Evolutionary conservation across 192 early-diverging fungal genomes (phyloP).

Genomic region (Irineochytrium annulatum): DNA sequence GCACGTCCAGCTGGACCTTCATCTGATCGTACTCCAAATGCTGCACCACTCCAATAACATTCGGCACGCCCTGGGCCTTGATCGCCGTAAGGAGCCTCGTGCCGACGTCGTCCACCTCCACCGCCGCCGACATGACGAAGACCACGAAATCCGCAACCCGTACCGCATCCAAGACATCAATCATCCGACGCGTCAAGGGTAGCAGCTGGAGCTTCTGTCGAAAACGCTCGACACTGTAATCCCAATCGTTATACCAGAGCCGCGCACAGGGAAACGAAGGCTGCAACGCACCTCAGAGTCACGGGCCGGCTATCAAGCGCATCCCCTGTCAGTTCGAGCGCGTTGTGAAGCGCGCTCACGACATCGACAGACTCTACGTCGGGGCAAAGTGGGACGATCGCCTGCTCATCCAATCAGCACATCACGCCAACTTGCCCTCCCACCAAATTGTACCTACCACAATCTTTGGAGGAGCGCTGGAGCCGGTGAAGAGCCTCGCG

Average conservation of each 20-base stretch:
- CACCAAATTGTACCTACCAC: conserved; percentile 40
- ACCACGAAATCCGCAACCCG: conserved; percentile 91
- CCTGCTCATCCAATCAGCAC: conserved; percentile 25
- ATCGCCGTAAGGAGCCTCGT: conserved; percentile 77
- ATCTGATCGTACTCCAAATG: conserved; percentile 58
- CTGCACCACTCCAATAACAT: conserved; percentile 54
- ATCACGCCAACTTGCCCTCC: neutral
- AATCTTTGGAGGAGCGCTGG: conserved; percentile 80
- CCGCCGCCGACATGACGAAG: conserved; percentile 79
- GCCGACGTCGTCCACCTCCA: conserved; percentile 93
- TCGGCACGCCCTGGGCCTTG: conserved; percentile 82
- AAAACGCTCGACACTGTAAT: conserved; percentile 61
- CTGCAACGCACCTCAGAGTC: neutral
- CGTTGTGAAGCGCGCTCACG: conserved; percentile 42
- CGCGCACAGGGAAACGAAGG: neutral
- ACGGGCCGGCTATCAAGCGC: conserved; percentile 2
- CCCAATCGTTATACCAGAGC: conserved; percentile 20
- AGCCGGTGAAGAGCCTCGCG: conserved; percentile 81
- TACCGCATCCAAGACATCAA: conserved; percentile 82
- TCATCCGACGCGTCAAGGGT: conserved; percentile 69
- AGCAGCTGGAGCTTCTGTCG: conserved; percentile 88
- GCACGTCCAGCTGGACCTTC: conserved; percentile 68
- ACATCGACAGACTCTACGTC: conserved; percentile 57
- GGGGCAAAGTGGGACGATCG: conserved; percentile 83
- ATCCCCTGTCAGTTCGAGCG: conserved; percentile 48